Evolutionary conservation across 2,329 filamentous ascomycete species (phyloP).

Genomic region (Herpotrichia juniperi): DNA sequence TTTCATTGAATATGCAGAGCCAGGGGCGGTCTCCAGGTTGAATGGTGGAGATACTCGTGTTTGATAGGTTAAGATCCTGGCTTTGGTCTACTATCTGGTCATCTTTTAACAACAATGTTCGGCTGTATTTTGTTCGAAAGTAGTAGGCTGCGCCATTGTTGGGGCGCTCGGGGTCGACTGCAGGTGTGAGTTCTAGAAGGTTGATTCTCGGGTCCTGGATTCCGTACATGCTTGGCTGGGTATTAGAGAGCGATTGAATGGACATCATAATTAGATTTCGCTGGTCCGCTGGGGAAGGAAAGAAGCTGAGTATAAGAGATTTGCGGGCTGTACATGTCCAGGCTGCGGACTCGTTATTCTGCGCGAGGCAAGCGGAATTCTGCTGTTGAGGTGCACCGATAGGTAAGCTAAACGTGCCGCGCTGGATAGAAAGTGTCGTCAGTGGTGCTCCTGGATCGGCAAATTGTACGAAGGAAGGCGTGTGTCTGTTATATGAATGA

Average conservation of each 20-base stretch:
- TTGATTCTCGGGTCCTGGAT: constrained; percentile 22
- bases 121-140: constrained; percentile 31
- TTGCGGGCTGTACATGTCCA: constrained; percentile 31
- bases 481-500: neutral
- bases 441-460: neutral
- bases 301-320: constrained; percentile 25
- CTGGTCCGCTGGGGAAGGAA: constrained; percentile 16
- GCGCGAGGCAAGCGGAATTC: constrained; percentile 31
- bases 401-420: constrained; percentile 26
- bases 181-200: constrained; percentile 13
- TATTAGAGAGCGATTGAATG: constrained; percentile 4
- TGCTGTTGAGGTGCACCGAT: constrained; percentile 27
- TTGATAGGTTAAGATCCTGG: neutral
- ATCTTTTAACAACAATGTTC: constrained; percentile 25
- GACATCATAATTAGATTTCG: constrained; percentile 18
- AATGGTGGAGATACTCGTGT: constrained; percentile 9
- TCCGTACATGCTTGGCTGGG: constrained; percentile 19
- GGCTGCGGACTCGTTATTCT: constrained; percentile 27
- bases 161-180: neutral
- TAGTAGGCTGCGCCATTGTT: constrained; percentile 18
- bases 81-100: constrained; percentile 14
- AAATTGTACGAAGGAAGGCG: neutral
- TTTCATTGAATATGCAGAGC: constrained; percentile 36
- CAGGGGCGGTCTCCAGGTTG: constrained; percentile 24
- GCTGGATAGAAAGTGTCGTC: constrained; percentile 15